Base-by-base conservation (phyloP, 257 asterid genomes). In the Perilla frutescens region DNA sequence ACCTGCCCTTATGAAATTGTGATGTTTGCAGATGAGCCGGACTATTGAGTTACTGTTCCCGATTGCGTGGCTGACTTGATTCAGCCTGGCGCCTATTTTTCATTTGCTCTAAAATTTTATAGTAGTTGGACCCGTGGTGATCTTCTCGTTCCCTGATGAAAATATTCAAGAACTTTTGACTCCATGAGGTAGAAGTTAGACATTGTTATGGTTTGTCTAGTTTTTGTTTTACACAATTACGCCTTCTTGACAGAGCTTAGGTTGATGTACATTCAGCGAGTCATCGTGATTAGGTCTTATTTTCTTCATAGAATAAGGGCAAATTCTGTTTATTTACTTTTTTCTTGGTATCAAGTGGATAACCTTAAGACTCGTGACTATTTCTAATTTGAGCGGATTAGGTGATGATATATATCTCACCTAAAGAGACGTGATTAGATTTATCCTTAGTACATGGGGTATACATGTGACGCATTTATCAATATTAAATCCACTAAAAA, bases 1-100 rank as follows among this genome's bases (percentile, higher is more conserved):
- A 36, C 32, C 13, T 48, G 6, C 40, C 6, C 37, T 70, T 34
- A 20, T 54, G 56, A 56, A 58, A 53, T 66, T 48, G 31, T 47
- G 71, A 29, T 67, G 15, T 79, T 48, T 76, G 72, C 84, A 82
- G 86, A 82, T 15, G 86, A 64, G 51, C 67, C 84, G 43, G 11
- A 10, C 12, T 82, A 59, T 51, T 82, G 83, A 80, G 71, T 57
- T 49, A 15, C 10, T 56, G 48, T 29, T 37, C 6, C 2, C 26
- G 26, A 20, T 20, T 20, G 26, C 26, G 26, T 58, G 36, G 76
- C 32, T 54, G 10, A 43, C 40, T 15, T 13, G 36, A 36, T 31
- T 50, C 43, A 7, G 39, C 51, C 36, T 32, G 56, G 61, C 29
- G 66, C 26, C 13, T 29, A 34, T 64, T 50, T 41, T 62, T 61